A percentile compares a stretch with the other conserved stretches of the same genome.
phyloP scores from a whole-genome alignment of 1,284 basidiomycete species.

The Ganoderma leucocontextum region DNA sequence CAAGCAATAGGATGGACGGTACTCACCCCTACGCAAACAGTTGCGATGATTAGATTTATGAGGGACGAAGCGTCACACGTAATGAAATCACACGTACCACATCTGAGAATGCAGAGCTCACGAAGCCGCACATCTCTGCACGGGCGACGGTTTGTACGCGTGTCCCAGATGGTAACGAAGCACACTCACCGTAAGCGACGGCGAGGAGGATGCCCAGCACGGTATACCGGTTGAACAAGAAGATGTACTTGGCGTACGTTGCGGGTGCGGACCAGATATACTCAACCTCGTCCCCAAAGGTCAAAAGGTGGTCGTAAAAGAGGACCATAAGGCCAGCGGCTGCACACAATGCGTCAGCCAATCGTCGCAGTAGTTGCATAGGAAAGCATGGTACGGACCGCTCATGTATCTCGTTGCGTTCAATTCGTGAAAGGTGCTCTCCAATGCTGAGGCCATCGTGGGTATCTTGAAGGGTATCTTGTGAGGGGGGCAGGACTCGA shows the following conservation, averaged over 20 bases:
- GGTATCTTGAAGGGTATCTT: constrained; percentile 18
- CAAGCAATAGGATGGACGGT: too few species aligned
- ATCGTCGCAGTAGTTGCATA: background rate
- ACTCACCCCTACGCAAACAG: constrained; percentile 17
- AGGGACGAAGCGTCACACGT: background rate
- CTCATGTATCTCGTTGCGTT: constrained; percentile 29
- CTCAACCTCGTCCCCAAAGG: constrained; percentile 53
- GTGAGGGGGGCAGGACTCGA: background rate
- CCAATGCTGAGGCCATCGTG: background rate
- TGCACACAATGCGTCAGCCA: constrained; percentile 12
- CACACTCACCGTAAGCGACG: constrained; percentile 47
- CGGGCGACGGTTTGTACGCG: background rate
- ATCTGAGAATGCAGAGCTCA: constrained; percentile 32
- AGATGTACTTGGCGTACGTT: constrained; percentile 52
- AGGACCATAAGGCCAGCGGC: constrained; percentile 44
- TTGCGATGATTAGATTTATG: background rate
- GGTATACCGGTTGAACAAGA: constrained; percentile 56
- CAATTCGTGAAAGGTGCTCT: constrained; percentile 20
- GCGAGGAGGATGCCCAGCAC: constrained; percentile 50
- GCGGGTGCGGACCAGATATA: constrained; percentile 54
- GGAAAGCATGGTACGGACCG: constrained; percentile 17
- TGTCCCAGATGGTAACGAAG: background rate
- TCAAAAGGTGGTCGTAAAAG: constrained; percentile 58
- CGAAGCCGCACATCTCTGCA: constrained; percentile 41
- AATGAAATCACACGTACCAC: constrained; percentile 25